Percentiles rank a stretch among this genome's conserved stretches.
Conservation (phyloP, 2,329 filamentous ascomycete genomes). For the Arthrobotrys pseudoclavata region DNA sequence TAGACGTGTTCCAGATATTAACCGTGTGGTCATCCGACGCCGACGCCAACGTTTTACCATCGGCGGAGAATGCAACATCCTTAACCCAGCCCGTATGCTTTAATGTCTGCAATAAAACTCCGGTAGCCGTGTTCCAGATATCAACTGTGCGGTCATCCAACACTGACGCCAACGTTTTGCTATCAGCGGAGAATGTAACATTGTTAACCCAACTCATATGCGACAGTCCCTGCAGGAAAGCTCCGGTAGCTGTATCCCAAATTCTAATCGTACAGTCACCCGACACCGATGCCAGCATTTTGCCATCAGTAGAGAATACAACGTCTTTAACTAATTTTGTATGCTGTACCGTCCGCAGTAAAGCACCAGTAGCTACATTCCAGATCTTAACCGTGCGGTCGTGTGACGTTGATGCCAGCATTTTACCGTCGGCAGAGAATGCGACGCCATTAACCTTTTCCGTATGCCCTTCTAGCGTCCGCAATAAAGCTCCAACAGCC, state of each 20-base stretch:
- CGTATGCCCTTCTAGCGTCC: constrained; percentile 8
- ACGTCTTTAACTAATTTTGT: background rate
- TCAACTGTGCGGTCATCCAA: constrained; percentile 20
- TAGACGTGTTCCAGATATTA: background rate
- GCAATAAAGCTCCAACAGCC: background rate
- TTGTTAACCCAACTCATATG: background rate
- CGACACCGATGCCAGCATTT: background rate
- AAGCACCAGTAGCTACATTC: background rate
- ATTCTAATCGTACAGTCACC: background rate
- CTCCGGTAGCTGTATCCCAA: constrained; percentile 10
- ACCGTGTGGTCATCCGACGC: background rate
- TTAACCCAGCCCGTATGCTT: background rate
- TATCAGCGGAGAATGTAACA: background rate
- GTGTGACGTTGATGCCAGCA: background rate
- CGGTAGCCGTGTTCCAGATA: constrained; percentile 37
- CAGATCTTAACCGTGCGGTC: background rate
- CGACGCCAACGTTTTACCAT: background rate
- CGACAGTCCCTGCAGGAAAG: background rate
- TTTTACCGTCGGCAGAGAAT: background rate
- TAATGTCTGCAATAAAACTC: constrained; percentile 12
- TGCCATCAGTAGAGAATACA: constrained; percentile 15
- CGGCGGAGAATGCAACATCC: background rate
- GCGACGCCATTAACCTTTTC: constrained; percentile 15
- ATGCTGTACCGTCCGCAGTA: constrained; percentile 2
- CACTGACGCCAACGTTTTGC: background rate